phyloP scores from a whole-genome alignment of 306 rosid species.

The Vachellia pachyceras region DNA sequence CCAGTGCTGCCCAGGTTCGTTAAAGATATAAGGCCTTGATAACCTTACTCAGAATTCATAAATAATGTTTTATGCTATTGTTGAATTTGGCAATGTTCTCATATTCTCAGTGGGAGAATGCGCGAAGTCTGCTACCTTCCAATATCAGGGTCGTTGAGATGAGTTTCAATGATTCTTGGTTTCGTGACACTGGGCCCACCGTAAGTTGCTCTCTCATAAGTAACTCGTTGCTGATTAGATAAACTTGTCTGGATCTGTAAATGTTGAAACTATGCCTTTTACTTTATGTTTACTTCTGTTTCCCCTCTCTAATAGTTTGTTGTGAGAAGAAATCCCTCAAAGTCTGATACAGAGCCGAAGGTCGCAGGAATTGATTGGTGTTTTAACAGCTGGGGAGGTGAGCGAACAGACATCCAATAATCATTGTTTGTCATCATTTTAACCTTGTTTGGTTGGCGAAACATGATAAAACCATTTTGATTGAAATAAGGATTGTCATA shows the following conservation, averaged over 20 bases:
- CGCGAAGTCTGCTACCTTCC: constrained; percentile 66
- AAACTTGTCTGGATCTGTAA: not conserved
- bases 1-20: constrained; percentile 68
- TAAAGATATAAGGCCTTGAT: constrained; percentile 6
- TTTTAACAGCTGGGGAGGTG: constrained; percentile 98
- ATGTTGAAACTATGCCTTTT: constrained; percentile 1
- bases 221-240: constrained; percentile 6
- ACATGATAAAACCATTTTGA: not conserved
- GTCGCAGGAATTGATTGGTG: constrained; percentile 93
- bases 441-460: not conserved
- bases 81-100: constrained; percentile 15
- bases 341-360: constrained; percentile 38
- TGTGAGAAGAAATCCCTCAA: constrained; percentile 49
- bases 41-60: not conserved
- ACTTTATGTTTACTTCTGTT: constrained; percentile 2
- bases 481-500: constrained; percentile 8
- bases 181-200: constrained; percentile 88
- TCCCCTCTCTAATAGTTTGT: constrained; percentile 67
- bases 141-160: constrained; percentile 80
- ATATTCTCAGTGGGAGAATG: constrained; percentile 72
- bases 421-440: not conserved
- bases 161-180: constrained; percentile 85
- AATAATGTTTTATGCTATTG: not conserved
- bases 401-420: constrained; percentile 15
- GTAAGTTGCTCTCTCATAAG: constrained; percentile 52